Evolutionary conservation across 2,329 filamentous ascomycete species (phyloP).

Genomic region (Fusarium papillatum): DNA sequence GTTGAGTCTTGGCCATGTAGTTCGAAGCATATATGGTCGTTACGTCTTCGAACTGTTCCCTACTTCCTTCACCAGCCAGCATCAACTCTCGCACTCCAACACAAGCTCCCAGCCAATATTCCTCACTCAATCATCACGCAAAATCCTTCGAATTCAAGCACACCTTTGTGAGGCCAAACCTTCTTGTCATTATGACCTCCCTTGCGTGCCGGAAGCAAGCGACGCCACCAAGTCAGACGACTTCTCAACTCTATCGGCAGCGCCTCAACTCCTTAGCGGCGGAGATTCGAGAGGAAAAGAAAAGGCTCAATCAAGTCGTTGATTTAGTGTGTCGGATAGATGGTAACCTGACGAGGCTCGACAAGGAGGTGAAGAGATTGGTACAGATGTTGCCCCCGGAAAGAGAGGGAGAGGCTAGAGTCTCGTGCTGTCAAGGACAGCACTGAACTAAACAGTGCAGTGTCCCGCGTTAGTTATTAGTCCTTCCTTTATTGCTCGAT

Average conservation of each 20-base stretch:
- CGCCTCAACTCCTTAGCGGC: neutral
- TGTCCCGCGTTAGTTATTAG: neutral
- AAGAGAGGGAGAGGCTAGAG: neutral
- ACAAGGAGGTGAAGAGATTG: neutral
- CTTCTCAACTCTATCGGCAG: neutral
- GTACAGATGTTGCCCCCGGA: neutral
- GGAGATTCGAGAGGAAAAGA: neutral
- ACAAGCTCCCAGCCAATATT: neutral
- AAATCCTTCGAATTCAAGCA: no score
- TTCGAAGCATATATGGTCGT: no score
- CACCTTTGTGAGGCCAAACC: accelerated
- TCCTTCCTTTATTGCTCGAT: neutral
- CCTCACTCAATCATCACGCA: neutral
- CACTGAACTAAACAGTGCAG: no score
- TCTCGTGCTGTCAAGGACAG: neutral
- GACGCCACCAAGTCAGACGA: neutral
- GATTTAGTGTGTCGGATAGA: neutral
- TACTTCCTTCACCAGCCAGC: neutral
- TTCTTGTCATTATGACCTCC: neutral
- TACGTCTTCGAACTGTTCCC: no score
- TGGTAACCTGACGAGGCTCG: neutral
- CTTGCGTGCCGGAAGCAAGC: neutral
- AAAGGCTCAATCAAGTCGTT: neutral
- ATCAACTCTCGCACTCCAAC: neutral
- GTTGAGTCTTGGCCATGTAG: no score